A percentile compares a stretch with the other conserved stretches of the same genome.
phyloP scores from a whole-genome alignment of 176 grass and related monocot species.

The Puccinellia tenuiflora region DNA sequence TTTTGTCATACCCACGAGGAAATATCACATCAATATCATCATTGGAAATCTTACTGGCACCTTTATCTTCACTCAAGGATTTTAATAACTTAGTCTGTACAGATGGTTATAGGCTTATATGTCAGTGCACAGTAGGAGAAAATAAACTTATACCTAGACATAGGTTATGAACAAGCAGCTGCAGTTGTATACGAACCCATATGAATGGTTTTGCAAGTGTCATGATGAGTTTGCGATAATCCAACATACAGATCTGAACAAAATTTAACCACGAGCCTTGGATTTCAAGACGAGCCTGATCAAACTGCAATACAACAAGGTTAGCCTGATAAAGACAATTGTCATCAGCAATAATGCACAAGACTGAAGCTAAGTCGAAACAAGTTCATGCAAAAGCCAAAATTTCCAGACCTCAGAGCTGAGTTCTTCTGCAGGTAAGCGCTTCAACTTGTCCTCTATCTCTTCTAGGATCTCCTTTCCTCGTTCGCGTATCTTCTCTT shows the following conservation, averaged over 20 bases:
- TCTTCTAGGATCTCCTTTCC: neutral
- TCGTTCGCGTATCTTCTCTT: neutral
- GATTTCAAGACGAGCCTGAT: neutral
- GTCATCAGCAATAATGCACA: neutral
- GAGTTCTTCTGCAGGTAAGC: neutral
- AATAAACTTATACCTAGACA: neutral
- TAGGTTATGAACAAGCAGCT: neutral
- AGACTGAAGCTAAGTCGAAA: neutral
- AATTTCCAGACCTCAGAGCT: neutral
- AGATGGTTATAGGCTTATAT: neutral
- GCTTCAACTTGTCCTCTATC: neutral
- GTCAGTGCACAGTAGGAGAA: neutral
- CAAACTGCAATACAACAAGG: neutral
- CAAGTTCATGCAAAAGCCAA: neutral
- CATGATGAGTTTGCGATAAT: neutral
- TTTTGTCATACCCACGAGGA: neutral
- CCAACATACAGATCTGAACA: neutral
- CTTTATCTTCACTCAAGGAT: neutral
- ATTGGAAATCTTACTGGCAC: neutral
- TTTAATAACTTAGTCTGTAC: neutral
- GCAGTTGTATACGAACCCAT: neutral
- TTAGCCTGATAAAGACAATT: neutral
- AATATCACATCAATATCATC: constrained; percentile 5
- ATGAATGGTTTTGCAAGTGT: neutral
- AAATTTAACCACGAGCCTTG: neutral